A percentile compares a stretch with the other conserved stretches of the same genome.
Evolutionary conservation across 345 rosid genomes (phyloP).

Genomic region (Chamaenerion angustifolium): DNA sequence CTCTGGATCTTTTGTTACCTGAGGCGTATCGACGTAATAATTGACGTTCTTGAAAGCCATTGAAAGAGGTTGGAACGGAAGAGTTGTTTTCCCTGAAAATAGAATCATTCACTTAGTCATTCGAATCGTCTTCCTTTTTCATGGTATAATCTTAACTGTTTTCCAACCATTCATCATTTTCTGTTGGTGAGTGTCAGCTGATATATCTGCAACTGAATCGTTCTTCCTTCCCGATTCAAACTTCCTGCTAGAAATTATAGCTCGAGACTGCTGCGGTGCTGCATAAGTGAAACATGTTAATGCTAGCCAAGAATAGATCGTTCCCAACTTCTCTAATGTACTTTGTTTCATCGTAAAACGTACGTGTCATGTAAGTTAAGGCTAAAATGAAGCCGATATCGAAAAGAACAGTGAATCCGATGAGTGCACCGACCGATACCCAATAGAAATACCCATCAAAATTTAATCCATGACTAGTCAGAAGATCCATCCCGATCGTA

Average conservation of each 20-base stretch:
- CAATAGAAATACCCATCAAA: constrained; percentile 33
- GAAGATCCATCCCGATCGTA: constrained; percentile 25
- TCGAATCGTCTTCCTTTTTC: background rate
- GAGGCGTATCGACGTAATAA: constrained; percentile 27
- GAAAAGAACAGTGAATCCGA: constrained; percentile 42
- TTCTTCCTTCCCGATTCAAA: constrained; percentile 4
- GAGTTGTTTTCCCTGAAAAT: constrained; percentile 19
- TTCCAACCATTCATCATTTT: too few species aligned
- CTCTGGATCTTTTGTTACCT: constrained; percentile 17
- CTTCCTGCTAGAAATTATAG: constrained; percentile 26
- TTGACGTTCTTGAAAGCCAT: constrained; percentile 27
- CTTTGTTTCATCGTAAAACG: constrained; percentile 7
- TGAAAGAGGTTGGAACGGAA: constrained; percentile 35
- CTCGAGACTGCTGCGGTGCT: constrained; percentile 39
- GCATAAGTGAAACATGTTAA: constrained; percentile 2
- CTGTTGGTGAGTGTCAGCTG: background rate
- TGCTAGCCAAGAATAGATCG: background rate
- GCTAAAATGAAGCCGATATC: constrained; percentile 39
- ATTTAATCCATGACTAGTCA: constrained; percentile 46
- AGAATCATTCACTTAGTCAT: constrained; percentile 6
- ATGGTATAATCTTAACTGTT: too few species aligned
- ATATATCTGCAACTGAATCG: constrained; percentile 6
- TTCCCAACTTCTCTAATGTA: too few species aligned
- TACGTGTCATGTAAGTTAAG: constrained; percentile 41
- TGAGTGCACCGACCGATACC: constrained; percentile 32